A percentile compares a stretch with the other conserved stretches of the same genome.
Evolutionary conservation across 2,329 filamentous ascomycete genomes (phyloP).

Genomic region (Juglanconis juglandina): DNA sequence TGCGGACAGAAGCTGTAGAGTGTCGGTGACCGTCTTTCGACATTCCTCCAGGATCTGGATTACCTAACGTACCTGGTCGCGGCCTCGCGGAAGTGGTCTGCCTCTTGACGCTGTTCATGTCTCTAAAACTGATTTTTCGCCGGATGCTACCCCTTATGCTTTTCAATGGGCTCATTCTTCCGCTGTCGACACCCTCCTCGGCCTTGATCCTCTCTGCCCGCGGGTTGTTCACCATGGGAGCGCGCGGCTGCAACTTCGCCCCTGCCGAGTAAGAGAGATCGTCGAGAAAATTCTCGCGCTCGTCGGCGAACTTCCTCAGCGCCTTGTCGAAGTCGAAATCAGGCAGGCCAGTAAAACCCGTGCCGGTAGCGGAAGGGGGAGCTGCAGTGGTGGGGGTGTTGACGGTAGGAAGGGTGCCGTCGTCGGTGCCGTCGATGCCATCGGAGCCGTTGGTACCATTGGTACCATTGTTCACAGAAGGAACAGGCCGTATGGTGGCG

Average conservation of each 20-base stretch:
- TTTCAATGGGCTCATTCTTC: constrained; percentile 53
- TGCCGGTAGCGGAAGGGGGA: constrained; percentile 20
- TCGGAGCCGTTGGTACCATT: constrained; percentile 19
- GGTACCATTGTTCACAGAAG: constrained; percentile 25
- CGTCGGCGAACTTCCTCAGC: constrained; percentile 89
- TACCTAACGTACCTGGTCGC: constrained; percentile 63
- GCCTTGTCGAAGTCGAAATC: constrained; percentile 95
- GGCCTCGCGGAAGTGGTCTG: constrained; percentile 73
- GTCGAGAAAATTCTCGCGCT: constrained; percentile 88
- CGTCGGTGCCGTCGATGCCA: constrained; percentile 22
- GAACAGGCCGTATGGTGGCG: constrained; percentile 54
- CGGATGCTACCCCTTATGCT: constrained; percentile 79
- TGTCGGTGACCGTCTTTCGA: constrained; percentile 28
- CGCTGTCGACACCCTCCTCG: constrained; percentile 59
- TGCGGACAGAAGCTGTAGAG: constrained; percentile 60
- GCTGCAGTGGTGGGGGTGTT: background rate
- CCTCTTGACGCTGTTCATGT: constrained; percentile 93
- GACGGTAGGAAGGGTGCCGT: constrained; percentile 20
- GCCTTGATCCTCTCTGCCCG: constrained; percentile 77
- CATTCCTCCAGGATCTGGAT: constrained; percentile 12
- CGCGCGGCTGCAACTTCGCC: constrained; percentile 66
- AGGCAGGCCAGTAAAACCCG: constrained; percentile 34
- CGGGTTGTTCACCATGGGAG: constrained; percentile 73
- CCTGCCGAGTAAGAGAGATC: constrained; percentile 88
- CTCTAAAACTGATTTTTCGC: constrained; percentile 85